Base-by-base conservation (phyloP, 768 basidiomycete species). In the Leccinum disarticulatum region DNA sequence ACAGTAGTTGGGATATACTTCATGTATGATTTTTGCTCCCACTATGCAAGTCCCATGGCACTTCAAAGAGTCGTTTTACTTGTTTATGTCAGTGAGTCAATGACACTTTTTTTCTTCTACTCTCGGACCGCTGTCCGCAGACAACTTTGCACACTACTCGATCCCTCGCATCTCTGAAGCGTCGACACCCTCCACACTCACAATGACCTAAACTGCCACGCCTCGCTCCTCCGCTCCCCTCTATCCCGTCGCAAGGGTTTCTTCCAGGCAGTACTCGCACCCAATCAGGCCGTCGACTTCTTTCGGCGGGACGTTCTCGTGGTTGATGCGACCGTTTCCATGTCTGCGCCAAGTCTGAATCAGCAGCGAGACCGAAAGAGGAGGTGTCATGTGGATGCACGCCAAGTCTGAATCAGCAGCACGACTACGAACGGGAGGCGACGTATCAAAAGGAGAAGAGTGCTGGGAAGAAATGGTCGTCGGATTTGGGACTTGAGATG, bases 211-310 rank as follows among this genome's bases (percentile, higher is more conserved):
- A 22, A 72, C 35, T 72, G 72, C 41, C 70, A 71, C 4, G 62
- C 70, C 41, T 60, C 70, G 10, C 14, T 71, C 14, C 70, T 71
- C 51, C 68, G 68, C n/a, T 66, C 68, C 0, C 63, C 66, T 41
- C 48, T 70, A 0, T 66, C 68, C 14, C 62, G 53, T 22, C 63
- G 70, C 28, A 72, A 64, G 15, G 68, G 70, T 19, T 61, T 63
- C 35, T 72, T 70, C 22, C 56, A 68, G 13, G 61, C 61, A n/a
- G 54, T 70, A 1, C 62, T 70, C 11, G 53, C 61, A 4, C 61
- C 68, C 13, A 51, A 25, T 11, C 53, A 61, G 36, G 66, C 66
- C 9, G 56, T 68, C 47, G 70, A 71, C 59, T 72, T 72, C 25
- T 70, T 70, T 56, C 66, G 64, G 1, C 55, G 61, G 63, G 70